These are phyloP conservation scores for Trypanosoma rangeli DNA, from an alignment of 208 protist species.

Conservation along the genomic window DNA sequence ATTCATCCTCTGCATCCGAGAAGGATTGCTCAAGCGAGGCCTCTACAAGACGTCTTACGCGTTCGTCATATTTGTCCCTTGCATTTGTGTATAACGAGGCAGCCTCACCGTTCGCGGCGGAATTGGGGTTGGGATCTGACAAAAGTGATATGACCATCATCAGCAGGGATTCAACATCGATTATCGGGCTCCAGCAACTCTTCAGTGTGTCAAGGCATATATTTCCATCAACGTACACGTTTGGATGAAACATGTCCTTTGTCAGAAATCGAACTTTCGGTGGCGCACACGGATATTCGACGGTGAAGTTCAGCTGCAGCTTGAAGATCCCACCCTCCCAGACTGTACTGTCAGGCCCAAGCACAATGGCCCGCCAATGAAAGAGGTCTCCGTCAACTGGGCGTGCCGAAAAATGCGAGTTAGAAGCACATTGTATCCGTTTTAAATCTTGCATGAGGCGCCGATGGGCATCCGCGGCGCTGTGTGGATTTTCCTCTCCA, in stretches of 20 bases:
- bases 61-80: conserved; percentile 93
- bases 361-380: conserved; percentile 83
- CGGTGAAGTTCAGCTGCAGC: conserved; percentile 71
- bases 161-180: conserved; percentile 98
- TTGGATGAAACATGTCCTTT: conserved; percentile 98
- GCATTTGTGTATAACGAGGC: conserved; percentile 96
- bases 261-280: conserved; percentile 98
- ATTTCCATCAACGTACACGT: conserved; percentile 98
- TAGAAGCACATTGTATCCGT: conserved; percentile 37
- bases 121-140: conserved; percentile 99
- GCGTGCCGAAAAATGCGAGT: conserved; percentile 52
- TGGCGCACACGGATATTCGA: conserved; percentile 93
- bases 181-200: conserved; percentile 98
- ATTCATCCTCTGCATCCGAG: conserved; percentile 53
- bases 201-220: conserved; percentile 99
- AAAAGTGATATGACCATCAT: conserved; percentile 99
- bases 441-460: conserved; percentile 79
- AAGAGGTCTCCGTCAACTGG: conserved; percentile 81
- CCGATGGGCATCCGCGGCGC: conserved; percentile 44
- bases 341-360: conserved; percentile 68
- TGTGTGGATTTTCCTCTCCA: conserved; percentile 27
- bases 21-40: conserved; percentile 74
- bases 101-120: conserved; percentile 98
- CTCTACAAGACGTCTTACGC: conserved; percentile 62
- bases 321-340: conserved; percentile 92